Conservation (phyloP, 768 basidiomycete species). For the Dentipellis sp. region DNA sequence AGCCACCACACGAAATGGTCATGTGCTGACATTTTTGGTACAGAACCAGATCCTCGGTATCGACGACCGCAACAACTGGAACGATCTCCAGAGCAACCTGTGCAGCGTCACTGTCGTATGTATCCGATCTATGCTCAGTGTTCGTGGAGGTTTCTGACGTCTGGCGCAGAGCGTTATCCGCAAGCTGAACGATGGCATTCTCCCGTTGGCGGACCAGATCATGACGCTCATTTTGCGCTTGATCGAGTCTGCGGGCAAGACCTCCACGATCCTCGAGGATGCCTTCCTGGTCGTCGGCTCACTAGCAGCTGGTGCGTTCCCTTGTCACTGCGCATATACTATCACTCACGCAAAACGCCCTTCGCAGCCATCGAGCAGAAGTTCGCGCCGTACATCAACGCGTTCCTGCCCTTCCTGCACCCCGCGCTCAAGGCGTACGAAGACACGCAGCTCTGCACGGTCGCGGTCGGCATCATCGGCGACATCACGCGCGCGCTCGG, state of each 20-base stretch:
- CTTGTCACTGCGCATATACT: not conserved
- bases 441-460: slow-evolving; percentile 91
- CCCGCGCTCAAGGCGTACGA: slow-evolving; percentile 88
- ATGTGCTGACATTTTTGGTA: not conserved
- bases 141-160: not conserved
- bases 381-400: slow-evolving; percentile 77
- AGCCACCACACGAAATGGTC: too few species aligned
- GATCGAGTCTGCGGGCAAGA: slow-evolving; percentile 81
- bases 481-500: slow-evolving; percentile 95
- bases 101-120: slow-evolving; percentile 84
- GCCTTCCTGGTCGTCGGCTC: slow-evolving; percentile 92
- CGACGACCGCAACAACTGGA: slow-evolving; percentile 98
- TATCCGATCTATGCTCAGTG: slow-evolving; percentile 2
- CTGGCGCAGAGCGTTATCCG: slow-evolving; percentile 66
- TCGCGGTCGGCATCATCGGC: slow-evolving; percentile 92
- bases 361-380: slow-evolving; percentile 58
- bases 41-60: slow-evolving; percentile 90
- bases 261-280: slow-evolving; percentile 92
- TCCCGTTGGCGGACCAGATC: slow-evolving; percentile 85
- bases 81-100: slow-evolving; percentile 93
- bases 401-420: slow-evolving; percentile 81
- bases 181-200: slow-evolving; percentile 73
- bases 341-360: slow-evolving; percentile 3
- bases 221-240: slow-evolving; percentile 88
- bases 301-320: slow-evolving; percentile 54